Conservation (phyloP, 2,329 filamentous ascomycete species). For the Cytospora mali region DNA sequence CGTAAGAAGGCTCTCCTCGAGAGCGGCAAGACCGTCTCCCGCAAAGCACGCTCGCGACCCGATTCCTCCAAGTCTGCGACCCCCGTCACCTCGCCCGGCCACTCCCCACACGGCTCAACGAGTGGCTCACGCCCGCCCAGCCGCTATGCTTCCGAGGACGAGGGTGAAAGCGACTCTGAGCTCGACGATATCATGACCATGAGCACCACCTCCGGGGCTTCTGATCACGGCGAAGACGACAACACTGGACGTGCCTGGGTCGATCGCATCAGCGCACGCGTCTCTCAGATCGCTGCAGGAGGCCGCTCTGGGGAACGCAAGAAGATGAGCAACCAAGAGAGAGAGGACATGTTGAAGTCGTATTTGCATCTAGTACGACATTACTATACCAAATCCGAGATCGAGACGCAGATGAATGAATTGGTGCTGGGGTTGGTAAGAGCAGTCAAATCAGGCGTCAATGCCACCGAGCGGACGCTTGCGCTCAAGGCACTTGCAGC, state of each 20-base stretch:
- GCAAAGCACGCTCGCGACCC: conserved; percentile 63
- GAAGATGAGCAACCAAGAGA: conserved; percentile 71
- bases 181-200: conserved; percentile 51
- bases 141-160: conserved; percentile 66
- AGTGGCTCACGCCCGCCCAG: conserved; percentile 62
- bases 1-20: conserved; percentile 70
- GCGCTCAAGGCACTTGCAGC: conserved; percentile 74
- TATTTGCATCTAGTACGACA: conserved; percentile 69
- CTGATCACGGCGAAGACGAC: conserved; percentile 66
- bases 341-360: conserved; percentile 64
- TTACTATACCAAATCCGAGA: conserved; percentile 66
- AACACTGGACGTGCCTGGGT: conserved; percentile 57
- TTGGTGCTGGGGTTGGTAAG: conserved; percentile 67
- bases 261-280: conserved; percentile 63
- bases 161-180: conserved; percentile 56
- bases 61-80: conserved; percentile 59
- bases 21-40: conserved; percentile 72
- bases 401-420: conserved; percentile 61
- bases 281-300: conserved; percentile 61
- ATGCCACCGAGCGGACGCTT: conserved; percentile 67
- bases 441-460: conserved; percentile 70
- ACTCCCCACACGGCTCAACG: conserved; percentile 60
- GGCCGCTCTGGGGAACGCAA: conserved; percentile 61
- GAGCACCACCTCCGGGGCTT: conserved; percentile 56
- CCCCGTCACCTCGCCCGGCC: conserved; percentile 59